Evolutionary conservation across 2,329 filamentous ascomycete genomes (phyloP), one percentile per base, ranked within the genome.

Genomic region (Calonectria pteridis): DNA sequence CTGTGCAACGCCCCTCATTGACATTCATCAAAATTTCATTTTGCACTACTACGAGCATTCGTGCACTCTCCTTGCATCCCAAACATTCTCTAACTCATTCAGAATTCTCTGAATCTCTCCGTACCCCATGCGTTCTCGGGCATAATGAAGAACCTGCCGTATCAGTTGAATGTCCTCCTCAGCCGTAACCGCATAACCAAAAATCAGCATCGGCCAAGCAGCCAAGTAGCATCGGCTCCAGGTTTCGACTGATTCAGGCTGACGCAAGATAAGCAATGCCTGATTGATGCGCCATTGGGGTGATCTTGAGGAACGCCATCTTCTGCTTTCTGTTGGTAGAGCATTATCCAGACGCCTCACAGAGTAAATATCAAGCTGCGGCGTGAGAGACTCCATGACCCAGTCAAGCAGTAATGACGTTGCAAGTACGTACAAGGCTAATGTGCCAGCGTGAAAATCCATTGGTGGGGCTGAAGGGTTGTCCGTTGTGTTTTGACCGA

Each of bases 141-240:
- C 58, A 23, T 26, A 43, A 31, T 10, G 26, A 23, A 67, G 50
- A 29, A 67, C 20, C 10, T 58, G 23, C 35, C 50, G 35, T 33
- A 67, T 67, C 35, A 71, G 16, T 16, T 23, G 49, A 18, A 71
- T 71, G 5, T 75, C 70, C 6, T 67, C 67, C 10, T 73, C 73
- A 6, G 35, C 40, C 23, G 9, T 43, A 18, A 75, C 70, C 3
- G 67, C 70, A 46, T 73, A 67, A n/a, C 73, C 73, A 23, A 75
- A 46, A 16, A 75, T 75, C 53, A 75, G 23, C 43, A 73, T 64
- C 5, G 73, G 73, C 73, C 73, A 75, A 20, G 71, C 63, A n/a
- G 51, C 73, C 3, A 75, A n/a, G 29, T 67, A 75, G 10, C 62
- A 63, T 6, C 62, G 10, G 26, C 59, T 73, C 73, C 70, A 75